These are phyloP conservation scores for Didymella arachidicola DNA, from an alignment of 2,329 filamentous ascomycete species.

Conservation along the genomic window DNA sequence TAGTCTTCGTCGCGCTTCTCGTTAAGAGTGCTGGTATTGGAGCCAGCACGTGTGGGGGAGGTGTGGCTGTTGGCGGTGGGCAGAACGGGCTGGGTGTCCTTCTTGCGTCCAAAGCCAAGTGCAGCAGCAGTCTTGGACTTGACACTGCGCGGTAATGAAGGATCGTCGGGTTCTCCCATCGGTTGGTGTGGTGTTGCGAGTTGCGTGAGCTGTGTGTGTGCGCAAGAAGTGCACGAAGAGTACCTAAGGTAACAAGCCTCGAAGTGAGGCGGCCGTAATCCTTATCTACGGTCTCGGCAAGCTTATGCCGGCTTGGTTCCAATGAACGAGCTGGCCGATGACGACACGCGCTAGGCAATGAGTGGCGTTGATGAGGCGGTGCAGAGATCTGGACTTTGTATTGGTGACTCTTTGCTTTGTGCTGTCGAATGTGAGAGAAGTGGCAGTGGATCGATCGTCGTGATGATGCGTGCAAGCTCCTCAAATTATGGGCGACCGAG, in stretches of 20 bases:
- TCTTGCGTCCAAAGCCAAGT: constrained; percentile 53
- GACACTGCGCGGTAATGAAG: constrained; percentile 60
- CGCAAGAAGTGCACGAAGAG: constrained; percentile 14
- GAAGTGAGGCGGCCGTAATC: constrained; percentile 31
- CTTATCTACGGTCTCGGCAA: constrained; percentile 31
- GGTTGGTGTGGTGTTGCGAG: constrained; percentile 41
- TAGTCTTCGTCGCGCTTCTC: constrained; percentile 34
- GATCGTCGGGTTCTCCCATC: constrained; percentile 65
- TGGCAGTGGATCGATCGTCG: constrained; percentile 2
- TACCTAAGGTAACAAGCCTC: constrained; percentile 22
- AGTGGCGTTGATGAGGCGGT: constrained; percentile 17
- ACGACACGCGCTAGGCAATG: constrained; percentile 15
- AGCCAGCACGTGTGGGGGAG: constrained; percentile 26
- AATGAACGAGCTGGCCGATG: constrained; percentile 7
- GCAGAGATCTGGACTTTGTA: constrained; percentile 12
- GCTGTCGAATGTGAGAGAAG: constrained; percentile 9
- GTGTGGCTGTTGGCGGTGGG: constrained; percentile 37
- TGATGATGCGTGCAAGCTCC: constrained; percentile 10
- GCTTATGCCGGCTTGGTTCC: constrained; percentile 24
- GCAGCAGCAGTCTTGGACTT: constrained; percentile 58
- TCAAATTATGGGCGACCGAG: neutral
- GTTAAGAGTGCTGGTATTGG: constrained; percentile 25
- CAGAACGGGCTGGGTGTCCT: constrained; percentile 40
- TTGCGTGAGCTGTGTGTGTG: constrained; percentile 16
- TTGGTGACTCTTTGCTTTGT: constrained; percentile 9